Conservation (phyloP, 352 stramenopile genomes). For the Pythium vanterpoolii region DNA sequence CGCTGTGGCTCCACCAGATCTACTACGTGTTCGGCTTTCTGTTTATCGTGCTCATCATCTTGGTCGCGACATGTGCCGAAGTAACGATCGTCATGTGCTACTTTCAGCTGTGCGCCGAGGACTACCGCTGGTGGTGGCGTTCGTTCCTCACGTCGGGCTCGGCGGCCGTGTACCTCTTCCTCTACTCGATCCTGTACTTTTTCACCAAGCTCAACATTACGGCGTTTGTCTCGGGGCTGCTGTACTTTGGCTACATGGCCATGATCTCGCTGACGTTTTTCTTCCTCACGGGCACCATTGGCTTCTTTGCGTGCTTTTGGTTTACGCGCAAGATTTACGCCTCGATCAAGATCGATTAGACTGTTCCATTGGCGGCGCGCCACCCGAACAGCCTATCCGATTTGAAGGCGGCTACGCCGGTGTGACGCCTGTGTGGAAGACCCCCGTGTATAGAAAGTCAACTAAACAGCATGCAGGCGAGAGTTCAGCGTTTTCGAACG, state of each 20-base stretch:
- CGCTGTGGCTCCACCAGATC: constrained; percentile 98
- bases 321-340: constrained; percentile 99
- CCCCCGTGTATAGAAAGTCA: constrained; percentile 20
- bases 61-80: constrained; percentile 97
- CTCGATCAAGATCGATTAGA: constrained; percentile 93
- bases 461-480: constrained; percentile 4
- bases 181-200: constrained; percentile 99
- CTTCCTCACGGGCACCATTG: constrained; percentile 95
- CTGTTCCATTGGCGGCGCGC: not conserved
- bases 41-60: constrained; percentile 97
- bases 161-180: constrained; percentile 96
- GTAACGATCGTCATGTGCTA: constrained; percentile 99
- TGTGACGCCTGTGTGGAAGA: not conserved
- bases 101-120: constrained; percentile 99
- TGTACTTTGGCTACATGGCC: constrained; percentile 99
- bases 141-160: constrained; percentile 96
- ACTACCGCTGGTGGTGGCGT: constrained; percentile 99
- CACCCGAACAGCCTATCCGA: not conserved
- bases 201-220: constrained; percentile 97
- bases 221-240: constrained; percentile 87
- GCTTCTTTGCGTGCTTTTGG: constrained; percentile 97
- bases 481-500: constrained; percentile 11
- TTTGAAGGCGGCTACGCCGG: not conserved
- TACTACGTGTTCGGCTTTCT: constrained; percentile 99
- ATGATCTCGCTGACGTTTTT: constrained; percentile 97